Evolutionary conservation across 1,139 yeast species (phyloP).

Genomic region (Lodderomyces metapsilosis): DNA sequence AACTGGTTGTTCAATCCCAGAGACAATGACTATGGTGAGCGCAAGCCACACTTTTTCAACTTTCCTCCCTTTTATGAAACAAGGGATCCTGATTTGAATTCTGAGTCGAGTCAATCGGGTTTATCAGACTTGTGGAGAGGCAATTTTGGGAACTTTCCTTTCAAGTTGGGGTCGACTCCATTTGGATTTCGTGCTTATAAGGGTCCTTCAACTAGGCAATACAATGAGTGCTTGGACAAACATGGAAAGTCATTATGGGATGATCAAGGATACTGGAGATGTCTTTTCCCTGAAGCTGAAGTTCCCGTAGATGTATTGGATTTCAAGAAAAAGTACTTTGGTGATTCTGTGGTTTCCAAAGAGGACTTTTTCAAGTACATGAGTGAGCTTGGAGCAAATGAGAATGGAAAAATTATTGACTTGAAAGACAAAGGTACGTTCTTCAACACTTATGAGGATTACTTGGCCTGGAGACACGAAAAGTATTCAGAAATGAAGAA

Average conservation of each 20-base stretch:
- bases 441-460: conserved; percentile 64
- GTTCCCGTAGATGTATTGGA: conserved; percentile 36
- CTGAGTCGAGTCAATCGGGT: conserved; percentile 5
- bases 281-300: conserved; percentile 67
- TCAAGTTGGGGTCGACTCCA: conserved; percentile 26
- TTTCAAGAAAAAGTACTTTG: conserved; percentile 25
- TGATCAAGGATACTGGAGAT: conserved; percentile 78
- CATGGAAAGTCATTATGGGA: conserved; percentile 81
- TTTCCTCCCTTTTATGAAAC: conserved; percentile 14
- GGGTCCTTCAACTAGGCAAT: conserved; percentile 61
- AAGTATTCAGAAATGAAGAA: conserved; percentile 41
- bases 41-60: conserved; percentile 8
- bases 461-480: conserved; percentile 63
- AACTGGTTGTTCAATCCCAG: conserved; percentile 18
- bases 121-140: conserved; percentile 11
- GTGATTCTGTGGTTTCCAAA: conserved; percentile 43
- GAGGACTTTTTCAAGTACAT: conserved; percentile 44
- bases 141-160: conserved; percentile 11
- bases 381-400: conserved; percentile 12
- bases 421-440: conserved; percentile 40
- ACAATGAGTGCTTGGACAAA: conserved; percentile 58
- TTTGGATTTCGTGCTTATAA: conserved; percentile 57
- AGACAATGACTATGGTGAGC: neutral
- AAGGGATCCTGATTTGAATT: conserved; percentile 10
- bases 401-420: conserved; percentile 24